Evolutionary conservation across 768 basidiomycete species (phyloP).

Genomic region (Lyophyllum semitale): DNA sequence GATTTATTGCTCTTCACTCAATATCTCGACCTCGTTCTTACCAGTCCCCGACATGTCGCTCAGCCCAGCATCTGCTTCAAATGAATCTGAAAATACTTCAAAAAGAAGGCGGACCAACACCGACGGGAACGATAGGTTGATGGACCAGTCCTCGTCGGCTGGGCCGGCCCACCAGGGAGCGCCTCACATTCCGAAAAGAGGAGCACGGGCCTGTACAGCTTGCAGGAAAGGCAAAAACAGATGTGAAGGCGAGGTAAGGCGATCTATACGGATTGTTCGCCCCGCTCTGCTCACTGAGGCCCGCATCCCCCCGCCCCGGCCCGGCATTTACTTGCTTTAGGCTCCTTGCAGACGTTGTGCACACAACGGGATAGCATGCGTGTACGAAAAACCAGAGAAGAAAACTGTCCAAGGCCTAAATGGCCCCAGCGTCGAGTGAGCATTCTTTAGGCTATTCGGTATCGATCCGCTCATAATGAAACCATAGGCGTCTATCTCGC

Average conservation of each 20-base stretch:
- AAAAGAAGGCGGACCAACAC: constrained; percentile 60
- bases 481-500: constrained; percentile 65
- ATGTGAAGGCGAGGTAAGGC: constrained; percentile 86
- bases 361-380: constrained; percentile 74
- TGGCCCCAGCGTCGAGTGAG: constrained; percentile 74
- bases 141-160: constrained; percentile 38
- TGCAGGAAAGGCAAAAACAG: constrained; percentile 93
- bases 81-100: constrained; percentile 51
- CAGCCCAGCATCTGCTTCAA: constrained; percentile 62
- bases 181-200: constrained; percentile 83
- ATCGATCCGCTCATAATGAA: constrained; percentile 26
- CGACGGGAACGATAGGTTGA: constrained; percentile 24
- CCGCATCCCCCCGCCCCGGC: constrained; percentile 76
- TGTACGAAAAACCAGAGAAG: constrained; percentile 93
- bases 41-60: constrained; percentile 56
- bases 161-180: constrained; percentile 34
- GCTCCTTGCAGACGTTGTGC: constrained; percentile 90
- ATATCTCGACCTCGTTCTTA: constrained; percentile 11
- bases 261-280: constrained; percentile 35
- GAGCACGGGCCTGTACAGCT: constrained; percentile 85
- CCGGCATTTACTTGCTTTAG: constrained; percentile 59
- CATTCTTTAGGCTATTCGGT: constrained; percentile 12
- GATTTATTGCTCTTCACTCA: constrained; percentile 17
- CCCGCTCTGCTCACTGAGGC: constrained; percentile 58
- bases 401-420: constrained; percentile 65